Evolutionary conservation across 495 filamentous ascomycete species (phyloP).

Genomic region (Hypoxylon fuscum): DNA sequence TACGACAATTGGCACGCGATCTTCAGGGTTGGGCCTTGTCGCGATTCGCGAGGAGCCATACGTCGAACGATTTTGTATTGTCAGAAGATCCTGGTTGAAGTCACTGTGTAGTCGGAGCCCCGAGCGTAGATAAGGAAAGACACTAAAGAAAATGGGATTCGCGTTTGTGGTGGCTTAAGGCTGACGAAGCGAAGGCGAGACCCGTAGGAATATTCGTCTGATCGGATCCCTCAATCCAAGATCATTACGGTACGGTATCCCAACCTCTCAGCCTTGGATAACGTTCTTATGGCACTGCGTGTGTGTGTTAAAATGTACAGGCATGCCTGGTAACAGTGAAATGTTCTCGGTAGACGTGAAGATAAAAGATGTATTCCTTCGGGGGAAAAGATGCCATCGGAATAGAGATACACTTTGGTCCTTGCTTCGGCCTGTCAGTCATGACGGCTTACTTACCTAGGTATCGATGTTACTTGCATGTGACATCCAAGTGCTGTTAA

Average conservation of each 20-base stretch:
- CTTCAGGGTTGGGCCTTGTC: slow-evolving; percentile 14
- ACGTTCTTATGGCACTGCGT: too few relatives aligned
- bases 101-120: neutral
- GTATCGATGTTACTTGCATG: slow-evolving; percentile 21
- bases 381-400: too few relatives aligned
- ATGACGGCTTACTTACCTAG: slow-evolving; percentile 15
- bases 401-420: too few relatives aligned
- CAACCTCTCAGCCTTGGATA: slow-evolving; percentile 5
- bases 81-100: too few relatives aligned
- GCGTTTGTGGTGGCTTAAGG: neutral
- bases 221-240: slow-evolving; percentile 5
- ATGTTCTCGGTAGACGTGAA: too few relatives aligned
- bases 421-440: too few relatives aligned
- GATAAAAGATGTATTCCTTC: too few relatives aligned
- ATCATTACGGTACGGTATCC: neutral
- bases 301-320: too few relatives aligned
- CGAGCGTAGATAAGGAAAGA: slow-evolving; percentile 17
- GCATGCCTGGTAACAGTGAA: too few relatives aligned
- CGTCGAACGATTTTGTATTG: neutral
- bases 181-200: slow-evolving; percentile 6
- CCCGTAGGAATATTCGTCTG: slow-evolving; percentile 20
- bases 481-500: slow-evolving; percentile 7
- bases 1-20: slow-evolving; percentile 26
- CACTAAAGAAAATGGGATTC: neutral
- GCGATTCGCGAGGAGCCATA: neutral